Evolutionary conservation across 1,284 basidiomycete genomes (phyloP), one percentile per base, ranked within the genome.

Genomic region (Sphagnurus paluster): DNA sequence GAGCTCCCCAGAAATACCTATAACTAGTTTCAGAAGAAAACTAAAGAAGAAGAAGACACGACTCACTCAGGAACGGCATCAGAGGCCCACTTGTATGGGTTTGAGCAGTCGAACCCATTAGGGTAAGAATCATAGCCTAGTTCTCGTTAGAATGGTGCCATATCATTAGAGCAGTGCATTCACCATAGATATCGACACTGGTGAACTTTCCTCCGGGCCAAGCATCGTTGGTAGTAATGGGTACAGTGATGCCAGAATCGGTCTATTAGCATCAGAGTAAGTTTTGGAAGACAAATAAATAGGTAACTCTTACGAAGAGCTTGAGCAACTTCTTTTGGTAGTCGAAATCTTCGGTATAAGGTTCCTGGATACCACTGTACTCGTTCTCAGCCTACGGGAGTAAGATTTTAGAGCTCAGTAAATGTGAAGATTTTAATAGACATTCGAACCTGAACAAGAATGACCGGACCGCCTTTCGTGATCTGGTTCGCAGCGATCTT

Each of bases 71-170:
- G 70, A 23, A 77, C 75, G 16, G 67, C 68, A 41, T 67, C 57
- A 3, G 69, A 39, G 4, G 64, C 53, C 80, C 80, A 82, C 5
- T 56, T 63, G 25, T 70, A 56, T 2, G 80, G 78, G 49, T 74
- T 56, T 2, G 72, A 69, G 55, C 80, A 82, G 56, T 82, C 76
- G 55, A 82, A 82, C 0, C 75, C 76, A 46, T 77, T 76, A 4
- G 75, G 74, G 50, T 78, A 78, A n/a, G 74, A 72, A 48, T 77
- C 75, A 33, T 76, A 76, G 33, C 67, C 65, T 64, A 33, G 8
- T 4, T 19, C 29, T 3, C 13, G 29, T 44, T 3, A 26, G 17
- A 11, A 23, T 20, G 17, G 1, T 8, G 13, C 11, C 42, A 37
- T 21, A 9, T 11, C 2, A 11, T 24, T 9, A 37, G 14, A 20